Conservation (phyloP, 2,329 filamentous ascomycete species). For the Epichloe hybrida region DNA sequence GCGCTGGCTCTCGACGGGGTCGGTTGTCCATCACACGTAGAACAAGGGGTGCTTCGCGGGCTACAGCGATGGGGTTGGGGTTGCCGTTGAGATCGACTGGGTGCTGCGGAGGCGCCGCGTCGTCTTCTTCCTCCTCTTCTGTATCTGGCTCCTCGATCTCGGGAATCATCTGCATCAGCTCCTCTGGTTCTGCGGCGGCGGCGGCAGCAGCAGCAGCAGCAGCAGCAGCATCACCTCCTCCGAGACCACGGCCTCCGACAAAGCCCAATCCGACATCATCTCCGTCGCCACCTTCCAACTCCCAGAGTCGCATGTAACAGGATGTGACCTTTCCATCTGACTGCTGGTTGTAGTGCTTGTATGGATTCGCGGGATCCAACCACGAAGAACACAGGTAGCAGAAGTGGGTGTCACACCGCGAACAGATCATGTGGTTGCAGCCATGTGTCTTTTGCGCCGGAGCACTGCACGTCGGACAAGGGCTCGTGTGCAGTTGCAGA, state of each 20-base stretch:
- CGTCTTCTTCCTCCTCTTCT: slow-evolving; percentile 14
- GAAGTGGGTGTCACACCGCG: slow-evolving; percentile 80
- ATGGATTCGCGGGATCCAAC: slow-evolving; percentile 70
- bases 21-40: slow-evolving; percentile 35
- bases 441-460: slow-evolving; percentile 83
- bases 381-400: slow-evolving; percentile 90
- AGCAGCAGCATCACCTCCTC: background rate
- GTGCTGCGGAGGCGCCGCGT: slow-evolving; percentile 10
- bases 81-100: slow-evolving; percentile 15
- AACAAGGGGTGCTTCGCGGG: slow-evolving; percentile 42
- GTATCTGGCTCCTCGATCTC: slow-evolving; percentile 10
- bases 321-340: slow-evolving; percentile 37
- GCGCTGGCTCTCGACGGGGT: slow-evolving; percentile 11
- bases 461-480: slow-evolving; percentile 76
- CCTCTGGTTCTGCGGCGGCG: background rate
- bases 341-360: slow-evolving; percentile 70
- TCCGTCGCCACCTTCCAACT: slow-evolving; percentile 69
- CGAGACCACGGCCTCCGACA: slow-evolving; percentile 21
- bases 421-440: slow-evolving; percentile 96
- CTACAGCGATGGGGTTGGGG: slow-evolving; percentile 29
- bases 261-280: slow-evolving; percentile 34
- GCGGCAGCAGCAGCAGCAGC: background rate
- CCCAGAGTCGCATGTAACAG: slow-evolving; percentile 84
- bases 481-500: slow-evolving; percentile 64
- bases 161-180: background rate